Evolutionary conservation across 2,329 filamentous ascomycete species (phyloP), one percentile per base, ranked within the genome.

Genomic region (Corinectria fuckeliana): DNA sequence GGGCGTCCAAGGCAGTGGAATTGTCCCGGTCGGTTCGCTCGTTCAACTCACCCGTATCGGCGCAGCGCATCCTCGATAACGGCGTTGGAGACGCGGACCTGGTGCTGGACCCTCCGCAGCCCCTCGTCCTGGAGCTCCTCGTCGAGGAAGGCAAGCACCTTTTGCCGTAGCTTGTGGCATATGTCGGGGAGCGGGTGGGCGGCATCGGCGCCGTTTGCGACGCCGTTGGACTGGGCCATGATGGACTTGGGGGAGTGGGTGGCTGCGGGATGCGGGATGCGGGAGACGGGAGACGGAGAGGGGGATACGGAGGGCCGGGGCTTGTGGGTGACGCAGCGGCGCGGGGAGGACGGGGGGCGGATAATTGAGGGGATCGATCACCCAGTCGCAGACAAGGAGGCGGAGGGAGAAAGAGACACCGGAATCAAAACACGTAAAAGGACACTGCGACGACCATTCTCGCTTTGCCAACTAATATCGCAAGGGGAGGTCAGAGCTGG

Each of bases 61-160:
- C 85, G 77, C 71, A 97, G 80, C 13, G 93, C 91, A 69, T 92
- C 85, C 61, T 87, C 84, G 58, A 97, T 87, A 20, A 97, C 88
- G 20, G 77, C 82, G 70, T 96, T 82, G 21, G 92, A 89, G 52
- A 86, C 80, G 61, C 87, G 85, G 44, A 91, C 90, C 80, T 95
- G 93, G 57, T 80, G 77, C 77, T 97, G 93, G 25, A 93, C 86
- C 55, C 81, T 81, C 67, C 78, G 80, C 58, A 93, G 77, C 42
- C 85, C 75, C 53, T 85, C 78, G 18, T 84, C 82, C 3, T 82
- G 79, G 59, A 85, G 80, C 28, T 85, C 76, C 64, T 87, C 82
- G 45, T 80, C 80, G 55, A 96, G 80, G 71, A 96, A 93, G 21
- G 81, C 79, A 48, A 85, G 78, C 60, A 96, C 80, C 74, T 85